Conservation (phyloP, 1,284 basidiomycete species). For the Coniferiporia sulphurascens region DNA sequence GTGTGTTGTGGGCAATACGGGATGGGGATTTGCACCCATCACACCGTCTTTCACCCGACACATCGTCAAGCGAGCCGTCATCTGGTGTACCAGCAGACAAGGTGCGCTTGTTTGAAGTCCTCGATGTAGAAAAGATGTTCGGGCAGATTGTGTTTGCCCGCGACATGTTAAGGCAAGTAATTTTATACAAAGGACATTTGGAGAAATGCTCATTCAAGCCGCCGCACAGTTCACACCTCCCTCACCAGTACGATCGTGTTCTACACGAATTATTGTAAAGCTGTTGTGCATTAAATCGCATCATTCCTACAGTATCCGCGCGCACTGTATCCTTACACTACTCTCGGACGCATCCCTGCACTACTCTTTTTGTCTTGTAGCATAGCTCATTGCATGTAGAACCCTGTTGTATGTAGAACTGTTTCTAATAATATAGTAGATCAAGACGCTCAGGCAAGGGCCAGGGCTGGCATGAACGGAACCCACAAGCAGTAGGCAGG, state of each 20-base stretch:
- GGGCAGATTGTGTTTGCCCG: slow-evolving; percentile 75
- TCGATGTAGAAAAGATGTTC: slow-evolving; percentile 71
- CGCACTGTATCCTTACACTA: slow-evolving; percentile 2
- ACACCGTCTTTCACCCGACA: slow-evolving; percentile 32
- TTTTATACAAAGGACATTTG: neutral
- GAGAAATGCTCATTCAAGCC: neutral
- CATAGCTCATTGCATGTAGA: neutral
- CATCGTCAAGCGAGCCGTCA: slow-evolving; percentile 20
- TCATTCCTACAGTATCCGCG: neutral
- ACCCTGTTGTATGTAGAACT: neutral
- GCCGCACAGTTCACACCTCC: slow-evolving; percentile 49
- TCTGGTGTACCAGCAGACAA: slow-evolving; percentile 30
- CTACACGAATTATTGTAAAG: slow-evolving; percentile 56
- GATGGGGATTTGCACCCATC: slow-evolving; percentile 59
- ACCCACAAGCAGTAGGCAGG: neutral
- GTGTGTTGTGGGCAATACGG: slow-evolving; percentile 73
- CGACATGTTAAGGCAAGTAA: slow-evolving; percentile 70
- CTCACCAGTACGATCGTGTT: slow-evolving; percentile 61
- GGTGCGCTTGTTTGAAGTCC: slow-evolving; percentile 66
- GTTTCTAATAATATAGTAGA: neutral
- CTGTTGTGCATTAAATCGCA: neutral
- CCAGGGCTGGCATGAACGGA: neutral
- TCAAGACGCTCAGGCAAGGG: neutral
- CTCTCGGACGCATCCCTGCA: neutral
- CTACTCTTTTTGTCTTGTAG: neutral